Base-by-base conservation (phyloP, 2,329 filamentous ascomycete species). In the Cytospora schulzeri region DNA sequence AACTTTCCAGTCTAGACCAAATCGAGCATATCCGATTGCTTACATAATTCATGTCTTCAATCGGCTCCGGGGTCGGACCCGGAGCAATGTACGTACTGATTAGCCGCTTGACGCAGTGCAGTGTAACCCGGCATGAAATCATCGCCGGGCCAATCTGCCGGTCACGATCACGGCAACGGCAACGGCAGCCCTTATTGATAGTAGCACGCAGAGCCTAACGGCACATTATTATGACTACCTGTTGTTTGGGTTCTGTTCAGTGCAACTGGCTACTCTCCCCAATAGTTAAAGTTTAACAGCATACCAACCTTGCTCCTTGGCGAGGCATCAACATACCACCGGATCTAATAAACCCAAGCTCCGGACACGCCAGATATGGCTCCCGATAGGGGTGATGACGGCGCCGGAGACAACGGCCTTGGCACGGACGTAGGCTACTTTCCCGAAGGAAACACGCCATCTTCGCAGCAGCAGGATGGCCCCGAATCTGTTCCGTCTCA, bases 361-460 rank as follows among this genome's bases (percentile, higher is more conserved):
- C 52, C 19, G 33, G 26, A 26, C 24, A 41, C 31, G 17, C 24
- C n/a, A 53, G 31, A 26, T 17, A 66, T 66, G 64, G 64, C 64
- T 55, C 64, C 64, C n/a, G 64, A 66, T 59, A 54, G 64, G 64
- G 64, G 64, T 33, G 35, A 22, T 22, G 54, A 28, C 24, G 45
- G 56, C 35, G n/a, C 35, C 38, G 55, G 53, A 14, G 9, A 59
- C 33, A 31, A 45, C 38, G 53, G 52, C 4, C 52, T 51, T 33
- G 53, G 28, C 53, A 31, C 33, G 15, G 33, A 55, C 45, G 45
- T 38, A 9, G 53, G n/a, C 26, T 26, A 56, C 15, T 31, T 7
- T 24, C 24, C 17, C 4, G 24, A 31, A 15, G 45, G 19, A 15
- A 29, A 35, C 19, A 24, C 28, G 33, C 58, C 54, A 26, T 14